These are phyloP conservation scores for Colletotrichum siamense DNA, from an alignment of 2,329 filamentous ascomycete species.

Conservation along the genomic window DNA sequence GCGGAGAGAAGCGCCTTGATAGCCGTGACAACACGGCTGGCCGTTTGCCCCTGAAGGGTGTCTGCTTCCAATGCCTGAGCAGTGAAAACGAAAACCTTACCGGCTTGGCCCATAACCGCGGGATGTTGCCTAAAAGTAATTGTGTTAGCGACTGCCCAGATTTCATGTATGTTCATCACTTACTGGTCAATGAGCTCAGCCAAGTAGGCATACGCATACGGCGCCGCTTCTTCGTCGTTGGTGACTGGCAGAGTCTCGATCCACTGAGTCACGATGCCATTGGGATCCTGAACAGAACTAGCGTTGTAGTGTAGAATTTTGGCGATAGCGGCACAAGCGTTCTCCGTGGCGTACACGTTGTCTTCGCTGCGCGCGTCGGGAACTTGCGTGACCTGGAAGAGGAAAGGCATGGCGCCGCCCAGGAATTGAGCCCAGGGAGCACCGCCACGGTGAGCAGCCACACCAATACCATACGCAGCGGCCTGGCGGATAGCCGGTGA, in stretches of 20 bases:
- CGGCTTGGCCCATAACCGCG: slow-evolving; percentile 76
- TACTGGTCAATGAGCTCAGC: slow-evolving; percentile 93
- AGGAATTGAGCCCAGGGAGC: slow-evolving; percentile 87
- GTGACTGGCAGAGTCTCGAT: slow-evolving; percentile 88
- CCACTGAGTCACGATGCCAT: slow-evolving; percentile 84
- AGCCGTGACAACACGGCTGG: slow-evolving; percentile 75
- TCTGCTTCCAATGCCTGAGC: slow-evolving; percentile 90
- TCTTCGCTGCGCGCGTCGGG: slow-evolving; percentile 87
- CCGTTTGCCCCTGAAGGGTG: slow-evolving; percentile 85
- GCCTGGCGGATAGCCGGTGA: slow-evolving; percentile 94
- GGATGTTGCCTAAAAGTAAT: slow-evolving; percentile 76
- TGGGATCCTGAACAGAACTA: slow-evolving; percentile 74
- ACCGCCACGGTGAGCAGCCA: slow-evolving; percentile 92
- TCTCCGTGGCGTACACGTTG: slow-evolving; percentile 96
- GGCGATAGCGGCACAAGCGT: slow-evolving; percentile 93
- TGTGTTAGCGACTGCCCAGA: not conserved
- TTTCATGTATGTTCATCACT: slow-evolving; percentile 45
- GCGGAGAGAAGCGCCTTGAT: slow-evolving; percentile 79
- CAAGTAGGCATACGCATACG: slow-evolving; percentile 93
- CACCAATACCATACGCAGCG: slow-evolving; percentile 93
- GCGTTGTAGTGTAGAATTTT: slow-evolving; percentile 95
- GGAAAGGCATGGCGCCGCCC: slow-evolving; percentile 75
- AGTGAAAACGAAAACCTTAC: slow-evolving; percentile 84
- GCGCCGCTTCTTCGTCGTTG: slow-evolving; percentile 96
- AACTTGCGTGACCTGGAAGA: slow-evolving; percentile 85